Evolutionary conservation across 306 rosid genomes (phyloP).

Genomic region (Pyrus communis): DNA sequence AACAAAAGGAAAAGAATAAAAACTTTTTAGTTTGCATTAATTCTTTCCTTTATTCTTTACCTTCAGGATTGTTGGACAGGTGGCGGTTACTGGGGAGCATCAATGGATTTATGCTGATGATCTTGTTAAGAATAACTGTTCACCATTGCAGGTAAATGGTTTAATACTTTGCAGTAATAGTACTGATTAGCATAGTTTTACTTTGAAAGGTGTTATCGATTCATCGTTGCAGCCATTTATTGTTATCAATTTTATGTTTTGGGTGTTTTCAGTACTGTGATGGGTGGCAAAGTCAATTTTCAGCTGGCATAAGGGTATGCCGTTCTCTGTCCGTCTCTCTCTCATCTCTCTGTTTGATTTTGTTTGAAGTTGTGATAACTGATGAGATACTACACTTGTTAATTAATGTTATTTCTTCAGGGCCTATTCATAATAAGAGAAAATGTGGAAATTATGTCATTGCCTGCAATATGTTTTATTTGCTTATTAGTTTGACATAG

Average conservation of each 20-base stretch:
- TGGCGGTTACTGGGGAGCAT: slow-evolving; percentile 83
- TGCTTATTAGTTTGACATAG: background rate
- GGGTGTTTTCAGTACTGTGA: slow-evolving; percentile 50
- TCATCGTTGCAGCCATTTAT: slow-evolving; percentile 7
- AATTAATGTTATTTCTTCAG: background rate
- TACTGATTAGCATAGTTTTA: slow-evolving; percentile 1
- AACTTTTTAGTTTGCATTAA: background rate
- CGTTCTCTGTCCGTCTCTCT: slow-evolving; percentile 1
- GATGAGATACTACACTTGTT: background rate
- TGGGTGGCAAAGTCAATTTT: slow-evolving; percentile 83
- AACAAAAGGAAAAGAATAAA: background rate
- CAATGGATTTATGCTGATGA: slow-evolving; percentile 80
- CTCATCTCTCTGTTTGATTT: background rate
- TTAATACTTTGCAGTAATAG: slow-evolving; percentile 13
- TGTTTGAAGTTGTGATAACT: background rate
- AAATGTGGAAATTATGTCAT: background rate
- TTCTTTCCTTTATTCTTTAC: background rate
- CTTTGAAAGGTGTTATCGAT: background rate
- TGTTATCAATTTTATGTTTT: slow-evolving; percentile 7
- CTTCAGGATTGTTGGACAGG: slow-evolving; percentile 87
- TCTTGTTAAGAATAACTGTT: slow-evolving; percentile 38
- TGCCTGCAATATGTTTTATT: background rate
- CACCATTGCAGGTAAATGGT: slow-evolving; percentile 58
- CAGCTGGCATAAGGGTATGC: slow-evolving; percentile 82
- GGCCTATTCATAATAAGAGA: background rate